A percentile compares a stretch with the other conserved stretches of the same genome.
Conservation (phyloP, 192 early-diverging fungal genomes). For the Coemansia sp. region DNA sequence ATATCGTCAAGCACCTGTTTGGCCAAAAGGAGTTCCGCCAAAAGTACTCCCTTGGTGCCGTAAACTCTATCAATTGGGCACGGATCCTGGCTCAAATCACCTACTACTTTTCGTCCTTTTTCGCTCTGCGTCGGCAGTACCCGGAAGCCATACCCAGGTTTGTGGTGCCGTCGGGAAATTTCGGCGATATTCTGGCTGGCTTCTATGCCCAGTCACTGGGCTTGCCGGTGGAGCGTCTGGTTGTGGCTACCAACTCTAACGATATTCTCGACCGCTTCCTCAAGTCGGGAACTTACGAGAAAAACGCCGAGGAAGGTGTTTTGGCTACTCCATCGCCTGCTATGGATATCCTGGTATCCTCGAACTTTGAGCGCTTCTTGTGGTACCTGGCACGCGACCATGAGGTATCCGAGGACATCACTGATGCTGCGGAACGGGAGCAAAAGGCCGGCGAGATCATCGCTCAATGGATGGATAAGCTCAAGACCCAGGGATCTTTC, state of each 20-base stretch:
- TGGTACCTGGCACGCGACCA: conserved; percentile 82
- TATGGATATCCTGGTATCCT: conserved; percentile 96
- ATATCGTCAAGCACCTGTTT: conserved; percentile 90
- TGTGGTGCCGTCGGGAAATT: conserved; percentile 96
- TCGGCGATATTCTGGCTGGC: conserved; percentile 93
- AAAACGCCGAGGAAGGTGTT: conserved; percentile 60
- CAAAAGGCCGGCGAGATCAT: conserved; percentile 61
- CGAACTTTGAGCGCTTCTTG: conserved; percentile 96
- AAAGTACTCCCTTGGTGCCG: conserved; percentile 80
- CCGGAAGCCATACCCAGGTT: conserved; percentile 46
- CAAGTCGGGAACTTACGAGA: conserved; percentile 75
- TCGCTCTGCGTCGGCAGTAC: conserved; percentile 52
- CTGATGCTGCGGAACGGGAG: conserved; percentile 50
- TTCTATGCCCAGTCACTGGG: conserved; percentile 90
- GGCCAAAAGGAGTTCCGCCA: conserved; percentile 69
- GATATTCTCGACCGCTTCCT: conserved; percentile 97
- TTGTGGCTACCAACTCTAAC: conserved; percentile 96
- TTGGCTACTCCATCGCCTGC: conserved; percentile 86
- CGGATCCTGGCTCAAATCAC: conserved; percentile 93
- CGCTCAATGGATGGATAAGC: conserved; percentile 71
- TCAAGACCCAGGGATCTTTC: conserved; percentile 73
- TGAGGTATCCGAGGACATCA: conserved; percentile 19
- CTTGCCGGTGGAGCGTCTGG: conserved; percentile 75
- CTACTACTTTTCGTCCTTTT: conserved; percentile 96
- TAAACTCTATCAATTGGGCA: conserved; percentile 99